Evolutionary conservation across 805 yeast genomes (phyloP).

Genomic region (Metschnikowia gruessii): DNA sequence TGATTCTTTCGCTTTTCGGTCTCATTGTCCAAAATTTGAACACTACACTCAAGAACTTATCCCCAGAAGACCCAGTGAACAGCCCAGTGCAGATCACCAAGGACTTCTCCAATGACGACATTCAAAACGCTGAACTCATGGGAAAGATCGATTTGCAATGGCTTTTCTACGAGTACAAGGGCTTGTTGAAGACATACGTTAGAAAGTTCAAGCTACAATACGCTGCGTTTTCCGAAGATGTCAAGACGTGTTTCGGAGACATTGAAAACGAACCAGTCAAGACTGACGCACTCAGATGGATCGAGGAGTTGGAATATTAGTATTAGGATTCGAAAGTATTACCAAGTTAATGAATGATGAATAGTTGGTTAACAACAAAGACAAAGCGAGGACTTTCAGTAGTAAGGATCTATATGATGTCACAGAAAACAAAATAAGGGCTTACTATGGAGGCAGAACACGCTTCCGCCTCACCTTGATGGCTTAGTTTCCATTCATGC

Average conservation of each 20-base stretch:
- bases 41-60: conserved; percentile 19
- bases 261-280: conserved; percentile 18
- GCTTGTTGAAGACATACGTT: conserved; percentile 39
- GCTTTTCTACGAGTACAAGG: conserved; percentile 42
- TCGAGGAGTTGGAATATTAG: conserved; percentile 18
- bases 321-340: background rate
- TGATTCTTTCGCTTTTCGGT: conserved; percentile 22
- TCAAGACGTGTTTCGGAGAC: conserved; percentile 8
- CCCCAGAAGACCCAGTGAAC: conserved; percentile 19
- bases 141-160: conserved; percentile 35
- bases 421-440: too few species aligned
- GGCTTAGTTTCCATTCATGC: too few species aligned
- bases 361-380: background rate
- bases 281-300: conserved; percentile 18
- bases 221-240: conserved; percentile 16
- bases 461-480: too few species aligned
- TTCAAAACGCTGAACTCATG: conserved; percentile 24
- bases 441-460: too few species aligned
- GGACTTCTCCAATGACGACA: conserved; percentile 28
- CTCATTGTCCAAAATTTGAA: conserved; percentile 34
- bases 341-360: background rate
- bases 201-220: conserved; percentile 26
- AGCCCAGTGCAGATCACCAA: conserved; percentile 26
- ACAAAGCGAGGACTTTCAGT: too few species aligned
- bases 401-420: too few species aligned